Evolutionary conservation across 257 asterid species (phyloP).

Genomic region (Petrea volubilis): DNA sequence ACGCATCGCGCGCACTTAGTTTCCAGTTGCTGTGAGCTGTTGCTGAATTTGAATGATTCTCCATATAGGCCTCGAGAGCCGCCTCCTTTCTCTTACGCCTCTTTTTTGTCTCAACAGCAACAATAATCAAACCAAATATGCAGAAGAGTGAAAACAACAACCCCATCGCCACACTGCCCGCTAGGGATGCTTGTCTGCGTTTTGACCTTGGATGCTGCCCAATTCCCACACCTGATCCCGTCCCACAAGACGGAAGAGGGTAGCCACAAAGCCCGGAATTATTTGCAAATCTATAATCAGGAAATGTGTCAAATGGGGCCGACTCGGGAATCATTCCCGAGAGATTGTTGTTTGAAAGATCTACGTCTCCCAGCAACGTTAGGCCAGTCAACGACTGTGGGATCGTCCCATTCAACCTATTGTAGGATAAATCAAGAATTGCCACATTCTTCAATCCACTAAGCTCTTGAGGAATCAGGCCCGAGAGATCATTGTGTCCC

Average conservation of each 20-base stretch:
- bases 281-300: slow-evolving; percentile 59
- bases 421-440: slow-evolving; percentile 82
- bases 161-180: slow-evolving; percentile 88
- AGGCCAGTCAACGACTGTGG: slow-evolving; percentile 72
- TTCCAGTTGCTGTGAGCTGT: slow-evolving; percentile 71
- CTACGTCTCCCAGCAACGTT: slow-evolving; percentile 66
- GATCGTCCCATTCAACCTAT: slow-evolving; percentile 65
- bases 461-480: slow-evolving; percentile 78
- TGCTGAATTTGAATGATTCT: slow-evolving; percentile 65
- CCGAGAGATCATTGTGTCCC: slow-evolving; percentile 82
- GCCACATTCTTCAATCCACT: slow-evolving; percentile 71
- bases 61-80: slow-evolving; percentile 74
- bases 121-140: slow-evolving; percentile 70
- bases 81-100: slow-evolving; percentile 79
- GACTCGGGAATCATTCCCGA: slow-evolving; percentile 80
- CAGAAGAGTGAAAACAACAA: slow-evolving; percentile 78
- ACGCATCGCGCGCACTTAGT: slow-evolving; percentile 69
- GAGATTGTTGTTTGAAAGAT: slow-evolving; percentile 75
- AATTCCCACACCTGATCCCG: slow-evolving; percentile 24
- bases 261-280: slow-evolving; percentile 89
- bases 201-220: slow-evolving; percentile 52
- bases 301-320: slow-evolving; percentile 81
- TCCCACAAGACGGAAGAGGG: slow-evolving; percentile 65
- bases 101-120: slow-evolving; percentile 69
- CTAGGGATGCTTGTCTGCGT: slow-evolving; percentile 69